Percentiles rank a stretch among this genome's conserved stretches.
Conservation (phyloP, 768 basidiomycete species). For the Pleurotus tuoliensis region DNA sequence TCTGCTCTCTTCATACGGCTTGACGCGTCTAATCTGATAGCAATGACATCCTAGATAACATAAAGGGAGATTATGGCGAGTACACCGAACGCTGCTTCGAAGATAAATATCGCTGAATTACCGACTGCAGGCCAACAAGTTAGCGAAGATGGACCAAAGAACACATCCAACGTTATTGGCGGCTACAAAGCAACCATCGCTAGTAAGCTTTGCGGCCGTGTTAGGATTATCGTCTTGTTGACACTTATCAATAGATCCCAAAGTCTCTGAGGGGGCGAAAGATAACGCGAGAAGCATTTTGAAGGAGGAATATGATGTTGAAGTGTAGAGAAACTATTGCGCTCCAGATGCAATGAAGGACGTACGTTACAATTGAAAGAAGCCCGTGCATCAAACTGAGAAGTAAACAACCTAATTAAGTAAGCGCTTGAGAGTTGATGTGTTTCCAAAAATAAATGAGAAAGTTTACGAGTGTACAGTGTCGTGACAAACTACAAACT, state of each 20-base stretch:
- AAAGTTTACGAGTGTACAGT: too few species aligned
- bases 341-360: too few species aligned
- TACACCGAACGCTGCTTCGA: neutral
- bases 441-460: too few species aligned
- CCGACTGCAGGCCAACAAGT: neutral
- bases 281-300: neutral
- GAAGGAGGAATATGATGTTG: neutral
- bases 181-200: conserved; percentile 1
- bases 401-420: too few species aligned
- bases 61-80: too few species aligned
- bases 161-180: conserved; percentile 1
- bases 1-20: too few species aligned
- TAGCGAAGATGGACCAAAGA: neutral
- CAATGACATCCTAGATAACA: neutral
- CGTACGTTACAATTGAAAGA: too few species aligned
- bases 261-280: neutral
- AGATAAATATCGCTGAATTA: neutral
- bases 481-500: too few species aligned
- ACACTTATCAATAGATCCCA: neutral
- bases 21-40: neutral
- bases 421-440: too few species aligned
- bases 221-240: neutral
- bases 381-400: too few species aligned
- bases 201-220: neutral
- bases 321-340: too few species aligned